phyloP scores from a whole-genome alignment of 495 filamentous ascomycete species.

The Articulospora tetracladia region DNA sequence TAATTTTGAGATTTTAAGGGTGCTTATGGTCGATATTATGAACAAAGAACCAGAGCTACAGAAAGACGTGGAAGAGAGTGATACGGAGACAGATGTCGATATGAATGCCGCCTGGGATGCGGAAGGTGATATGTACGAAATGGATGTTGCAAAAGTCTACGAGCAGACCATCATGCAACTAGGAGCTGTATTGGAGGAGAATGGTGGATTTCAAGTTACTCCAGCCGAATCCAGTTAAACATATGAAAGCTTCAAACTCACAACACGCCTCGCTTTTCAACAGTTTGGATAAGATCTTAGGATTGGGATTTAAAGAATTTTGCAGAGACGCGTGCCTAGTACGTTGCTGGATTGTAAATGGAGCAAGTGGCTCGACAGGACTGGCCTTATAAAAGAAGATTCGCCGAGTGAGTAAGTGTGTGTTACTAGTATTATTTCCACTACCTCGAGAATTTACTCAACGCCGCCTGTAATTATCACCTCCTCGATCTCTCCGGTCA shows the following conservation, averaged over 20 bases:
- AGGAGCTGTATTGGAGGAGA: constrained; percentile 9
- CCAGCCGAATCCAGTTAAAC: not conserved
- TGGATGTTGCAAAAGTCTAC: constrained; percentile 74
- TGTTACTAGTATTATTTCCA: too few relatives aligned
- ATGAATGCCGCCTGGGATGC: constrained; percentile 35
- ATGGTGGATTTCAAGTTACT: constrained; percentile 12
- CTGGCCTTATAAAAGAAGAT: too few relatives aligned
- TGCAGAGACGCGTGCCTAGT: too few relatives aligned
- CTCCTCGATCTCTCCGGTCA: constrained; percentile 20
- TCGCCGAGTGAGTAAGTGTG: too few relatives aligned
- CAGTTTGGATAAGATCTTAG: not conserved
- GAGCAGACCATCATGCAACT: constrained; percentile 72
- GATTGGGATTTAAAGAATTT: too few relatives aligned
- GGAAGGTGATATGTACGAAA: constrained; percentile 37
- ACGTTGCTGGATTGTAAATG: too few relatives aligned
- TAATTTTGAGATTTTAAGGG: too few relatives aligned
- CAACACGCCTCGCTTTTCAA: not conserved
- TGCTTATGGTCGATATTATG: constrained; percentile 63
- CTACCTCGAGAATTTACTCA: not conserved
- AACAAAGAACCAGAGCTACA: constrained; percentile 23
- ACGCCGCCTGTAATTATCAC: constrained; percentile 17
- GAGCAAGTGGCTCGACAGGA: too few relatives aligned
- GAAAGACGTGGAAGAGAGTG: constrained; percentile 30
- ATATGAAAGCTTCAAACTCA: too few relatives aligned
- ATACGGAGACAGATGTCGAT: constrained; percentile 33